These are phyloP conservation scores for Linum trigynum DNA, from an alignment of 345 rosid species.

Conservation along the genomic window DNA sequence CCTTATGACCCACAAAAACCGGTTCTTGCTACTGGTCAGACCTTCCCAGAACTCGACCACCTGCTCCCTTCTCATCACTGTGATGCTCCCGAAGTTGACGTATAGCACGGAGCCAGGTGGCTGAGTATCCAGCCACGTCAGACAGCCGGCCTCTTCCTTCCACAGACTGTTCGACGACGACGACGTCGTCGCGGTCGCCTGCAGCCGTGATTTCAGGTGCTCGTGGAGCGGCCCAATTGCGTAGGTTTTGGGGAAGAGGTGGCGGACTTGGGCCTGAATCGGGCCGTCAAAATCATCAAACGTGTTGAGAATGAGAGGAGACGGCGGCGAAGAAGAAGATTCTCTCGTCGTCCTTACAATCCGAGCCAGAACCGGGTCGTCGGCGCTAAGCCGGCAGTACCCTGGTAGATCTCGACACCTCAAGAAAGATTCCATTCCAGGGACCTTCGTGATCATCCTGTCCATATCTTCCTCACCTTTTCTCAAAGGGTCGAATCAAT, in stretches of 20 bases:
- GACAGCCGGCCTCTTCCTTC: constrained; percentile 32
- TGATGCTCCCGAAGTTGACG: constrained; percentile 40
- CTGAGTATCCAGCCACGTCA: constrained; percentile 37
- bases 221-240: constrained; percentile 49
- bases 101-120: constrained; percentile 29
- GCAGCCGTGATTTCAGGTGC: constrained; percentile 25
- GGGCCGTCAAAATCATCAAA: constrained; percentile 51
- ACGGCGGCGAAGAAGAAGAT: constrained; percentile 11
- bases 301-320: constrained; percentile 54
- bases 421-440: constrained; percentile 39
- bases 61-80: constrained; percentile 17
- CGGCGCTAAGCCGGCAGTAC: constrained; percentile 26
- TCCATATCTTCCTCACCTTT: constrained; percentile 34
- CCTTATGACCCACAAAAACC: constrained; percentile 41
- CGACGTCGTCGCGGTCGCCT: neutral
- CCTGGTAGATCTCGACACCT: constrained; percentile 47
- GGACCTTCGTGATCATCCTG: constrained; percentile 21
- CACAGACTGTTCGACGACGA: constrained; percentile 19
- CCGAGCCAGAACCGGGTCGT: constrained; percentile 6
- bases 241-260: constrained; percentile 29
- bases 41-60: constrained; percentile 38
- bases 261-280: constrained; percentile 33
- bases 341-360: constrained; percentile 18
- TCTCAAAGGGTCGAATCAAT: constrained; percentile 1
- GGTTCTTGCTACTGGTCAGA: constrained; percentile 22